phyloP scores from a whole-genome alignment of 139 green algal genomes.

The Ettlia oleoabundans region DNA sequence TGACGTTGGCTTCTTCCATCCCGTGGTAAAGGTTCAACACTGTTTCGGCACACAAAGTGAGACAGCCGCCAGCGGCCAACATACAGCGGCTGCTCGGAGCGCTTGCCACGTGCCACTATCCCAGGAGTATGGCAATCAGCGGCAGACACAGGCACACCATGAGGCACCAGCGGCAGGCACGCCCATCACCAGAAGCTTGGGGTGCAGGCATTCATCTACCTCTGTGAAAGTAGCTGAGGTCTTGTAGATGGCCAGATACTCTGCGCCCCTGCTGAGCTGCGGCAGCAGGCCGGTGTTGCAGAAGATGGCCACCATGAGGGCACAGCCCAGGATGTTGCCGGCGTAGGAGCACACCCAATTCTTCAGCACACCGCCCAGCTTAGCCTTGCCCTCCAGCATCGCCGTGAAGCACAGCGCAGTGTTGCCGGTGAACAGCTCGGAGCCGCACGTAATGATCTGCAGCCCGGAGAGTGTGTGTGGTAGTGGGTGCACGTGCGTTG shows the following conservation, averaged over 20 bases:
- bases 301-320: constrained; percentile 70
- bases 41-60: too few relatives aligned
- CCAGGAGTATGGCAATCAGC: too few relatives aligned
- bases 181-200: background rate
- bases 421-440: constrained; percentile 92
- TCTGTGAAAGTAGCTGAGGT: constrained; percentile 46
- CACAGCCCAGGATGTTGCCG: constrained; percentile 87
- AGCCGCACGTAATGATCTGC: constrained; percentile 57
- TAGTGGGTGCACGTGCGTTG: too few relatives aligned
- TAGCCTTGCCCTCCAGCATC: constrained; percentile 66
- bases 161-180: too few relatives aligned
- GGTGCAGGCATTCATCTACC: constrained; percentile 7
- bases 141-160: background rate
- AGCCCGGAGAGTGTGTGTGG: too few relatives aligned
- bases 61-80: too few relatives aligned
- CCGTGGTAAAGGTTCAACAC: too few relatives aligned
- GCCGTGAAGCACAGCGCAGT: constrained; percentile 73
- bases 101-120: too few relatives aligned
- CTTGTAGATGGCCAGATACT: constrained; percentile 61
- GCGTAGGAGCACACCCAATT: constrained; percentile 81
- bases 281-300: constrained; percentile 65
- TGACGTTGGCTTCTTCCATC: background rate
- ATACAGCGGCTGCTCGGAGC: too few relatives aligned
- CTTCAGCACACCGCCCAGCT: constrained; percentile 41
- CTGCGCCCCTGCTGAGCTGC: constrained; percentile 43